phyloP scores from a whole-genome alignment of 345 rosid genomes.

The Salix exigua region DNA sequence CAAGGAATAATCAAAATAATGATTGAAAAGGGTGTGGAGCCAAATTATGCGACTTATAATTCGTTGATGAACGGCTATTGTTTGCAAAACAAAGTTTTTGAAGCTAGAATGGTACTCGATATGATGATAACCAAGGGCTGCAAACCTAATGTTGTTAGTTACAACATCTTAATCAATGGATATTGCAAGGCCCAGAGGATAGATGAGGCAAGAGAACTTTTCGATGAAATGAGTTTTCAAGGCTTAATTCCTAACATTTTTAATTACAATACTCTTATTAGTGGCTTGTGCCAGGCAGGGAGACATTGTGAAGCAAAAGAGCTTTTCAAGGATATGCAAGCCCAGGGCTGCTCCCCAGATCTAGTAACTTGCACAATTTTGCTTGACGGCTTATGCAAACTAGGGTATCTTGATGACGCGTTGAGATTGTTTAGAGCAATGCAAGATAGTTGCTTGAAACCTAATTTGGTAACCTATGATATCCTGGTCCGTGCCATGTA shows the following conservation, averaged over 20 bases:
- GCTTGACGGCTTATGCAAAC: too few relatives aligned
- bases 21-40: slow-evolving; percentile 1
- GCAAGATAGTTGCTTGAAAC: too few relatives aligned
- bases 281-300: neutral
- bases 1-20: neutral
- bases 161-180: neutral
- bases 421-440: too few relatives aligned
- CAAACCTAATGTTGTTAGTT: too few relatives aligned
- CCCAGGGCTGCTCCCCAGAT: too few relatives aligned
- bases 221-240: neutral
- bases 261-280: neutral
- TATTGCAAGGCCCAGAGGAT: neutral
- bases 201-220: neutral
- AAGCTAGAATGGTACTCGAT: neutral
- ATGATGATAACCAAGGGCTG: neutral
- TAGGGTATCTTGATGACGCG: too few relatives aligned
- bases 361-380: too few relatives aligned
- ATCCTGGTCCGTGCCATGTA: too few relatives aligned
- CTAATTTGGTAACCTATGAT: too few relatives aligned
- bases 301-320: neutral
- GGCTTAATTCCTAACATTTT: neutral
- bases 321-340: neutral
- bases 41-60: neutral
- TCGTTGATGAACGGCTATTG: neutral
- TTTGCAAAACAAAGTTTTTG: neutral